Evolutionary conservation across 2,329 filamentous ascomycete species (phyloP).

Genomic region (Drechslera avenae): DNA sequence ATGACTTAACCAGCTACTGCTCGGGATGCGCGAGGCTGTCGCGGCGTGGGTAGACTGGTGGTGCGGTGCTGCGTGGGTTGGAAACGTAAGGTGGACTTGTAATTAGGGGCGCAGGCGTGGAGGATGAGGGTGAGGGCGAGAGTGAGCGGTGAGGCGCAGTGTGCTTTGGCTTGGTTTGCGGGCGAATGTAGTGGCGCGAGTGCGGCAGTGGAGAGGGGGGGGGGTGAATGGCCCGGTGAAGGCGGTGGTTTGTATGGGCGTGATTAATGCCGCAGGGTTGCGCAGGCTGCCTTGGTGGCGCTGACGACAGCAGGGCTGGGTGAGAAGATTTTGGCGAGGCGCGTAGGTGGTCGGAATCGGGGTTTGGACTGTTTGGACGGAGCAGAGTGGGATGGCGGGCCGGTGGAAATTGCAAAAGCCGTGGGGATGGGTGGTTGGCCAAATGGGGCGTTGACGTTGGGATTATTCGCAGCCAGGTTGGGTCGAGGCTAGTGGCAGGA

Average conservation of each 20-base stretch:
- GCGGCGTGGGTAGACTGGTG: slow-evolving; percentile 12
- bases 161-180: neutral
- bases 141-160: slow-evolving; percentile 9
- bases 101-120: neutral
- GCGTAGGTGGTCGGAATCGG: slow-evolving; percentile 16
- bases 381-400: slow-evolving; percentile 32
- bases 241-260: slow-evolving; percentile 4
- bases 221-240: slow-evolving; percentile 5
- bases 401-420: slow-evolving; percentile 27
- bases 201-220: slow-evolving; percentile 20
- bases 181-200: slow-evolving; percentile 7
- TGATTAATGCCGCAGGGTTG: slow-evolving; percentile 24
- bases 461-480: slow-evolving; percentile 22
- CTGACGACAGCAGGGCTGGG: slow-evolving; percentile 9
- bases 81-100: neutral
- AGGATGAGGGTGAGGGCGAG: slow-evolving; percentile 1
- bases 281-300: slow-evolving; percentile 16
- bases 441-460: slow-evolving; percentile 12
- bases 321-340: slow-evolving; percentile 17
- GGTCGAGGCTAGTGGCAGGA: slow-evolving; percentile 11
- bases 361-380: slow-evolving; percentile 25
- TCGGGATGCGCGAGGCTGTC: slow-evolving; percentile 11
- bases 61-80: slow-evolving; percentile 1
- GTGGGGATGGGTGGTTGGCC: slow-evolving; percentile 14
- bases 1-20: slow-evolving; percentile 31